Base-by-base conservation (phyloP, 2,329 filamentous ascomycete genomes). In the Ophiostoma piceae region DNA sequence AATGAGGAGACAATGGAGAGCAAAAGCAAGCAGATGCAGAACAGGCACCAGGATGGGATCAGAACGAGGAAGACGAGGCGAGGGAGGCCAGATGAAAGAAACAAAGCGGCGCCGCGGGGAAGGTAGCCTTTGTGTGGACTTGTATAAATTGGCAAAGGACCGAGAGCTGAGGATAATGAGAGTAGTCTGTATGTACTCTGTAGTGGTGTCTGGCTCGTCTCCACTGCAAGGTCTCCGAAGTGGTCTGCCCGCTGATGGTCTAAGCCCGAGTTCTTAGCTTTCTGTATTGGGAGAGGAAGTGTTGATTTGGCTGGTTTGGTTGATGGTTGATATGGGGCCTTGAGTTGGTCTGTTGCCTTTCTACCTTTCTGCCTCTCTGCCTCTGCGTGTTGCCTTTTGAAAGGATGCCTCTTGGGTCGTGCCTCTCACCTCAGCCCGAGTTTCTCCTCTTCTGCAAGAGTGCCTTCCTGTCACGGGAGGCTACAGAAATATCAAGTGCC, bases 201-300 rank as follows among this genome's bases (percentile, higher is more conserved):
- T 57, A 16, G 47, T 51, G 16, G 22, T 22, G 57, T 14, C 26
- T 35, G 26, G 32, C 37, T 41, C 8, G 67, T 62, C 69, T 71
- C 71, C 71, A 70, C 71, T 37, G 29, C 57, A 66, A 67, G 51
- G 68, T 68, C 68, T 35, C 35, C 35, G 5, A 35, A 3, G 35
- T 35, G 35, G 70, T 68, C 66, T 67, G 68, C 62, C 68, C 68
- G 71, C 32, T 64, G 64, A 66, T 54, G 54, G 39, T 66, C 65
- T 54, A 62, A 62, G 57, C 57, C 57, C 57, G 32, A 26, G 26
- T 57, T 22, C 51, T 57, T 57, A 57, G 51, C 60, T 35, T 35
- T 35, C 60, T 37, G 16, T 32, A 35, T 64, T n/a, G 32, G 32
- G 60, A 35, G 32, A 35, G 3, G 16, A 7, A 32, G 22, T 32